Evolutionary conservation across 1,284 basidiomycete genomes (phyloP).

Genomic region (Lentinus polychrous): DNA sequence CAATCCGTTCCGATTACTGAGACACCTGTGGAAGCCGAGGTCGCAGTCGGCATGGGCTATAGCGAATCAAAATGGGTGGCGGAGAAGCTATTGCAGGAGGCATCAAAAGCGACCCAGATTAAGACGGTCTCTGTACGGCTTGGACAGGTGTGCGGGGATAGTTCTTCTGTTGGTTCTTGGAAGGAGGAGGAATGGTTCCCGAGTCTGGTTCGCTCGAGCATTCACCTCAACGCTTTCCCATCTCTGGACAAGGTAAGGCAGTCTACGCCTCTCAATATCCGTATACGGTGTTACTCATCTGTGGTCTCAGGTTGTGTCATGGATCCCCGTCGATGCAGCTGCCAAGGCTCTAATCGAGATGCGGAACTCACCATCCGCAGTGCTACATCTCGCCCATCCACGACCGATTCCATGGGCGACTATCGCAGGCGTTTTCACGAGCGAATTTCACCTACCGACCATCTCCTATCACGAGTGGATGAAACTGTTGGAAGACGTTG

Average conservation of each 20-base stretch:
- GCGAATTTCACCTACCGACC: slow-evolving; percentile 8
- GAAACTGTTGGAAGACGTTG: slow-evolving; percentile 11
- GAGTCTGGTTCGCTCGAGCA: slow-evolving; percentile 19
- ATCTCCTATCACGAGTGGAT: slow-evolving; percentile 14
- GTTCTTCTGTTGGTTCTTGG: slow-evolving; percentile 21
- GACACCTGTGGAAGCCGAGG: slow-evolving; percentile 9
- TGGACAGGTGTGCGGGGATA: slow-evolving; percentile 24
- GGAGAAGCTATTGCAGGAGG: slow-evolving; percentile 22
- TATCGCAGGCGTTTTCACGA: slow-evolving; percentile 9
- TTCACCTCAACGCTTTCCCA: slow-evolving; percentile 20
- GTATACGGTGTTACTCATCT: not conserved
- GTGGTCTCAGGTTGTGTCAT: slow-evolving; percentile 8
- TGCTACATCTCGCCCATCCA: slow-evolving; percentile 16
- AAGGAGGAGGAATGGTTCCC: slow-evolving; percentile 26
- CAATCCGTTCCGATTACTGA: slow-evolving; percentile 4
- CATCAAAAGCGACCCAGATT: slow-evolving; percentile 17
- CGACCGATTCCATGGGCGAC: slow-evolving; percentile 13
- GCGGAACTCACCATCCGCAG: slow-evolving; percentile 9
- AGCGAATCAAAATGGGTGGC: slow-evolving; percentile 30
- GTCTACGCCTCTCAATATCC: not conserved
- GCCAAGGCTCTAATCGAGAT: slow-evolving; percentile 18
- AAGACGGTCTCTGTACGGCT: slow-evolving; percentile 21
- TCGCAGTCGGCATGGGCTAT: slow-evolving; percentile 24
- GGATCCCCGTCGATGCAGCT: slow-evolving; percentile 17
- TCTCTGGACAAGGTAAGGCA: slow-evolving; percentile 10